A percentile compares a stretch with the other conserved stretches of the same genome.
These are phyloP conservation scores for Trichosanthes cucumerina DNA, from an alignment of 306 rosid species.

Conservation along the genomic window DNA sequence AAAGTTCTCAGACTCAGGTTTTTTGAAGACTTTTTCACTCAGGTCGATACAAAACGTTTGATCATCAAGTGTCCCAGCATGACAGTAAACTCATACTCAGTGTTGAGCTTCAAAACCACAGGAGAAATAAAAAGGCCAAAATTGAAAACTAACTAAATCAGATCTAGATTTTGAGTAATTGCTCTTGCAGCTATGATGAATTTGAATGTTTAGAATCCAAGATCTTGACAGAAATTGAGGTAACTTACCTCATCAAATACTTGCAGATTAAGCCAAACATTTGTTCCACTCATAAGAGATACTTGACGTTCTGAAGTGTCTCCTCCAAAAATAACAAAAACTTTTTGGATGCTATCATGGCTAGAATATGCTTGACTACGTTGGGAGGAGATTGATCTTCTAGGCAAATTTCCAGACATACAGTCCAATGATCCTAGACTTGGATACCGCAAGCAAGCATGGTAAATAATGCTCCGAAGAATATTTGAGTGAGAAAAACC, in stretches of 20 bases:
- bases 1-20: neutral
- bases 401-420: slow-evolving; percentile 28
- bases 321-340: slow-evolving; percentile 91
- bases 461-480: slow-evolving; percentile 67
- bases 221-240: slow-evolving; percentile 2
- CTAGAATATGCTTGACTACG: slow-evolving; percentile 25
- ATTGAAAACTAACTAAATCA: neutral
- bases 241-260: slow-evolving; percentile 75
- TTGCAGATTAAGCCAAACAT: slow-evolving; percentile 96
- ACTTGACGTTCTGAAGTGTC: slow-evolving; percentile 96
- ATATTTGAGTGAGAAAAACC: slow-evolving; percentile 93
- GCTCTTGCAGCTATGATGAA: neutral
- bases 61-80: neutral
- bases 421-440: slow-evolving; percentile 44
- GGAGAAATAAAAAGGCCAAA: neutral
- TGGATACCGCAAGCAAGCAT: slow-evolving; percentile 74
- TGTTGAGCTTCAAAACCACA: neutral
- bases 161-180: neutral
- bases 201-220: slow-evolving; percentile 7
- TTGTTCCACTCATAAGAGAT: slow-evolving; percentile 97
- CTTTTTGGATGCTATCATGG: slow-evolving; percentile 40
- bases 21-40: neutral
- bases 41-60: neutral
- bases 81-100: neutral
- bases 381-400: slow-evolving; percentile 29